A percentile compares a stretch with the other conserved stretches of the same genome.
phyloP scores from a whole-genome alignment of 306 rosid genomes.

The Psophocarpus tetragonolobus region DNA sequence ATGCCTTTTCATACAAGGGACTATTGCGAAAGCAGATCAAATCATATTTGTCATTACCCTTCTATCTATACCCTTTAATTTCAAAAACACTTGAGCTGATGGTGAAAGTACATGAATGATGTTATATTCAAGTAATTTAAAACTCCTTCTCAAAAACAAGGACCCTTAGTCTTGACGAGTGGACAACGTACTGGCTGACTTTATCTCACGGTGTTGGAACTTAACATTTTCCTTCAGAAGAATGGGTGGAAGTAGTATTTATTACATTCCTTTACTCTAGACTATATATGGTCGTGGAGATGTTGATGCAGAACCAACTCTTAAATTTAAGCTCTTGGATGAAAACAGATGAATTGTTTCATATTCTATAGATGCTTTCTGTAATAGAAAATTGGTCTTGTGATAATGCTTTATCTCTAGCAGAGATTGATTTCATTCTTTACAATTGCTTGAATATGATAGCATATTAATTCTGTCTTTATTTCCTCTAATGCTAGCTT shows the following conservation, averaged over 20 bases:
- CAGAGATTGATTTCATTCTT: background rate
- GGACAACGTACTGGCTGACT: background rate
- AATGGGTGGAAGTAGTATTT: background rate
- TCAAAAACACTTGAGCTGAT: background rate
- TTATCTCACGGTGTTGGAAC: background rate
- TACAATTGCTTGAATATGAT: background rate
- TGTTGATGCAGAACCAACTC: background rate
- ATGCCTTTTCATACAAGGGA: background rate
- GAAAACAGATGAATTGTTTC: background rate
- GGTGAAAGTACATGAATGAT: background rate
- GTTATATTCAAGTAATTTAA: background rate
- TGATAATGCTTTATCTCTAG: background rate
- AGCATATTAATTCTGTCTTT: background rate
- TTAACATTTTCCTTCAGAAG: background rate
- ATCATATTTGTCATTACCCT: background rate
- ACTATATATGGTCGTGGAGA: background rate
- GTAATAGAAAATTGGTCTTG: background rate
- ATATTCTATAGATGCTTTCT: background rate
- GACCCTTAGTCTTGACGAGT: background rate
- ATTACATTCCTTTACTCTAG: background rate
- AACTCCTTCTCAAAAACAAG: background rate
- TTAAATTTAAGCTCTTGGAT: background rate
- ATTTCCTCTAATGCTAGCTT: slow-evolving; percentile 15
- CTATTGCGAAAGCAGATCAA: background rate
- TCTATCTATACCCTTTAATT: background rate